A percentile compares a stretch with the other conserved stretches of the same genome.
phyloP scores from a whole-genome alignment of 805 yeast genomes.

The Hanseniaspora lindneri region DNA sequence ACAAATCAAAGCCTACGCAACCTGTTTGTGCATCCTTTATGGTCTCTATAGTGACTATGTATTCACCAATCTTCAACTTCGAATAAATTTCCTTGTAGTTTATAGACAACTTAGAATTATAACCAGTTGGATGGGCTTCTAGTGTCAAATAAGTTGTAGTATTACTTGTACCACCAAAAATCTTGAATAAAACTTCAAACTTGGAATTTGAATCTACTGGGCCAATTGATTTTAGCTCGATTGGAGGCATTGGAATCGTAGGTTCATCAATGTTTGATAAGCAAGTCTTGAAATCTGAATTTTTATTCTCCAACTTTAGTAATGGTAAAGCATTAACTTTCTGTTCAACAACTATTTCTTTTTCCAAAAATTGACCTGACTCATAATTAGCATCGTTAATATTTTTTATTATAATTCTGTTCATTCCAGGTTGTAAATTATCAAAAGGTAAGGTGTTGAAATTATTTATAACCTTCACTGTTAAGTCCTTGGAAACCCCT shows the following conservation, averaged over 20 bases:
- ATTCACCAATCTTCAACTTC: constrained; percentile 56
- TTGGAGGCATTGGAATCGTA: constrained; percentile 33
- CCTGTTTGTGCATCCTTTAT: constrained; percentile 54
- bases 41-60: constrained; percentile 44
- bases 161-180: constrained; percentile 2
- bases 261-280: constrained; percentile 30
- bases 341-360: constrained; percentile 35
- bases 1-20: constrained; percentile 41
- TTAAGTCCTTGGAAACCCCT: constrained; percentile 34
- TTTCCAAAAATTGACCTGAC: constrained; percentile 28
- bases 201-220: constrained; percentile 48
- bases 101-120: constrained; percentile 26
- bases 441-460: constrained; percentile 38
- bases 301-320: constrained; percentile 38
- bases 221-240: constrained; percentile 34
- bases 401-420: constrained; percentile 47
- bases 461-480: constrained; percentile 41
- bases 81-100: constrained; percentile 37
- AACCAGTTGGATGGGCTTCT: constrained; percentile 28
- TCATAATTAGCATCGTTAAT: constrained; percentile 56
- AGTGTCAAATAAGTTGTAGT: constrained; percentile 22
- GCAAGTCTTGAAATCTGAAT: constrained; percentile 41
- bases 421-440: constrained; percentile 44
- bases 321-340: constrained; percentile 51
- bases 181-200: constrained; percentile 41